Evolutionary conservation across 2,329 filamentous ascomycete genomes (phyloP).

Genomic region (Colletotrichum lupini): DNA sequence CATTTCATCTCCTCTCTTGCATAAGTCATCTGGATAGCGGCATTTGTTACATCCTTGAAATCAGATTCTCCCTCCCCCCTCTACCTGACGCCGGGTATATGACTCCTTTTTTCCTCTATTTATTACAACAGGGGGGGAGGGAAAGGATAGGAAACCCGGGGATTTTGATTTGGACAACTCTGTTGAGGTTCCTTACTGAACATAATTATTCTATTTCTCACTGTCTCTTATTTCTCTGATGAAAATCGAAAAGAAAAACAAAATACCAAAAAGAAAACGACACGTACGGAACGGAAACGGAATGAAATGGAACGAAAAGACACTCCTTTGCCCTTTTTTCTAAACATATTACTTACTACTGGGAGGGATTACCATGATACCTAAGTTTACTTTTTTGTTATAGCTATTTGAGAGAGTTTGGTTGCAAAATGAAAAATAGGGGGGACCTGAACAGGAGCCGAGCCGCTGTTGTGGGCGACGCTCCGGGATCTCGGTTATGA

Average conservation of each 20-base stretch:
- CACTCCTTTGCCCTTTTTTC: background rate
- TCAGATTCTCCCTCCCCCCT: conserved; percentile 37
- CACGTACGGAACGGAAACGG: background rate
- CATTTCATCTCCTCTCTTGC: conserved; percentile 36
- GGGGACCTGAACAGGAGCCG: background rate
- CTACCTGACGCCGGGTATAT: conserved; percentile 38
- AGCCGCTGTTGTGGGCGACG: background rate
- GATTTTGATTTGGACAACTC: conserved; percentile 15
- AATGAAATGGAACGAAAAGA: background rate
- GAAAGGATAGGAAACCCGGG: conserved; percentile 33
- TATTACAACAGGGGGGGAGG: conserved; percentile 33
- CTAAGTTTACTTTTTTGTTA: conserved; percentile 9
- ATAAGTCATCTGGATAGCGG: conserved; percentile 32
- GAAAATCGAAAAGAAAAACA: background rate
- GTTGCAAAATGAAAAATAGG: conserved; percentile 12
- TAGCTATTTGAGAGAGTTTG: background rate
- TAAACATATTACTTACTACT: background rate
- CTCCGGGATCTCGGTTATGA: background rate
- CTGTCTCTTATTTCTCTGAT: background rate
- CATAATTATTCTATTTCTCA: background rate
- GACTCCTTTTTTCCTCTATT: conserved; percentile 40
- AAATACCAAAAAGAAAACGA: background rate
- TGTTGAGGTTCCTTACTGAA: background rate
- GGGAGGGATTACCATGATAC: conserved; percentile 28
- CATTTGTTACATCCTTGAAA: conserved; percentile 36